Base-by-base conservation (phyloP, 179 eudicot genomes). In the Patellifolia procumbens region DNA sequence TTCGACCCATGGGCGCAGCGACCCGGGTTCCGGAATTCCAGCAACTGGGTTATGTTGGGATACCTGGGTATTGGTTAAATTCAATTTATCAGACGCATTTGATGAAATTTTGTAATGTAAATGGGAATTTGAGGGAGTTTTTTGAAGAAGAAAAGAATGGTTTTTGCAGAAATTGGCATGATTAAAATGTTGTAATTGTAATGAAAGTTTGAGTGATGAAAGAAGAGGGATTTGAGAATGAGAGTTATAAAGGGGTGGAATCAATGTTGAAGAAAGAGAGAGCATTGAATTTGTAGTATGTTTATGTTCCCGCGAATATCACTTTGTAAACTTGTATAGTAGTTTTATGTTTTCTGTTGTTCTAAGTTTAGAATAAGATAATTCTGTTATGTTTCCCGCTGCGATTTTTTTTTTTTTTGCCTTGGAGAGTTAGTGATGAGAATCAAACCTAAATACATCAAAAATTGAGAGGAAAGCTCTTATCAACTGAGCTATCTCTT, bases 291-390 rank as follows among this genome's bases (percentile, higher is more conserved):
- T 61, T 61, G 10, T 19, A 7, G 34, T 24, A 20, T 24, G 48
- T 74, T 66, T 39, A 49, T 32, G 35, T 62, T 79, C 74, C 82
- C 82, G 74, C 74, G 46, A 79, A 79, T 20, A 24, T 51, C 16
- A 39, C 51, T 72, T 63, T 42, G 46, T 53, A 13, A 15, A 16
- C 16, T 26, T 12, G 58, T 52, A 17, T 51, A 19, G 22, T 19
- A 15, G 19, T 51, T 51, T n/a, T 51, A 51, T 16, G 32, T 53
- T 60, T 63, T 63, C 13, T 63, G 26, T 63, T 63, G 67, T 24
- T 62, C 42, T 34, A 31, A 29, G 6, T 7, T 1, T 31, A 31
- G 35, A 61, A 31, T 31, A 24, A 5, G 19, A 32, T 16, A 29
- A 61, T 31, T 29, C 68, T 63, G n/a, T 16, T 32, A 32, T 32